Evolutionary conservation across 1,284 basidiomycete genomes (phyloP), one percentile per base, ranked within the genome.

Genomic region (Ustilago loliicola): DNA sequence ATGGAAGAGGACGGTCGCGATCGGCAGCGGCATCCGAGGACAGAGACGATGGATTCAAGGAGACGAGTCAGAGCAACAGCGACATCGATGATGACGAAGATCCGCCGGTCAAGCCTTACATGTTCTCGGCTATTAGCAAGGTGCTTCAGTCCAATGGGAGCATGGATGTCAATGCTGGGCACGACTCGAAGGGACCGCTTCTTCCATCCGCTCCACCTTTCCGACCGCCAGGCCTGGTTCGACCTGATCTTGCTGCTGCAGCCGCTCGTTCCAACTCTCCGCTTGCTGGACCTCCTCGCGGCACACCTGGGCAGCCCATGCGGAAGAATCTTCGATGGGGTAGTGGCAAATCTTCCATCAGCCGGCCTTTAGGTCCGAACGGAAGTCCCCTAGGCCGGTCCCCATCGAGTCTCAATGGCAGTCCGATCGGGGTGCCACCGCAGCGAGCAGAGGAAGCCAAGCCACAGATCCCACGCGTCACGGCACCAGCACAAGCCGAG

Each of bases 241-340:
- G 72, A 7, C 65, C 70, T 19, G 72, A 71, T 42, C 67, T 70
- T n/a, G 63, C 63, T n/a, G 71, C 63, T 42, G 70, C 47, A 21
- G 74, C 71, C 27, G 74, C 76, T 42, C 68, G 76, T 34, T 66
- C 71, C 50, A 68, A 69, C 32, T 81, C 80, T 25, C 79, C 79
- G 11, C 59, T 80, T 2, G 75, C 79, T 21, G 80, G 77, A 36
- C 79, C 81, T 17, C 78, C 72, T 21, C 61, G 72, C 23, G 76
- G 68, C 15, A 40, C 62, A 10, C 66, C 71, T 25, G 82, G 83
- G 11, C 81, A 80, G 61, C 83, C 83, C 6, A 81, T 81, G 62
- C 80, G 84, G 27, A 84, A 79, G 72, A 85, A 85, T 51, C 51
- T 85, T 30, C 74, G 84, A 5, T 85, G 84, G 84, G 84, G 84